Percentiles rank a stretch among this genome's conserved stretches.
phyloP scores from a whole-genome alignment of 305 asterid species.

The Fraxinus greggii region DNA sequence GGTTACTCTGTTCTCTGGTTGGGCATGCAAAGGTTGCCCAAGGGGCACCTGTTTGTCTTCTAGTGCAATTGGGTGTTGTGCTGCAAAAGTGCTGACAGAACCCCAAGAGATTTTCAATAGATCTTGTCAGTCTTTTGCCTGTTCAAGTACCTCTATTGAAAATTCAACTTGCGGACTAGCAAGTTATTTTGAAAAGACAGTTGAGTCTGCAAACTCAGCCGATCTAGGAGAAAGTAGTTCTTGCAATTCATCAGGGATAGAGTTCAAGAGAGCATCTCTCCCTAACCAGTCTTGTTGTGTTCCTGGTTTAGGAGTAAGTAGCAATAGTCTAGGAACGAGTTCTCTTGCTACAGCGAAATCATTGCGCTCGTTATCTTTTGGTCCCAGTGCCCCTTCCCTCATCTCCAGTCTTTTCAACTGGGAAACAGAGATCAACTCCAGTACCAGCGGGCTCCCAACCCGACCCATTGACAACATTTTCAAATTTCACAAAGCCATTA shows the following conservation, averaged over 20 bases:
- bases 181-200: slow-evolving; percentile 35
- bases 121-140: slow-evolving; percentile 52
- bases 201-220: slow-evolving; percentile 37
- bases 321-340: slow-evolving; percentile 58
- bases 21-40: slow-evolving; percentile 96
- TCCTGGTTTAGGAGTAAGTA: slow-evolving; percentile 87
- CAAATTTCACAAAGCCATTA: slow-evolving; percentile 92
- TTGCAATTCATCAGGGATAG: slow-evolving; percentile 36
- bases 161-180: slow-evolving; percentile 32
- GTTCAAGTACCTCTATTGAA: slow-evolving; percentile 38
- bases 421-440: slow-evolving; percentile 70
- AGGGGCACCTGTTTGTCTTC: slow-evolving; percentile 66
- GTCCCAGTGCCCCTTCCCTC: slow-evolving; percentile 84
- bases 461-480: slow-evolving; percentile 93
- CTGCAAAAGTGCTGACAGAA: slow-evolving; percentile 47
- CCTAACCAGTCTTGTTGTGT: slow-evolving; percentile 81
- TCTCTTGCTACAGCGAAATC: slow-evolving; percentile 74
- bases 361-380: slow-evolving; percentile 71
- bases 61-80: slow-evolving; percentile 57
- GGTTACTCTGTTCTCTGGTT: slow-evolving; percentile 91
- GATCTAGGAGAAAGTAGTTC: slow-evolving; percentile 37
- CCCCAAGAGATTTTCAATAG: slow-evolving; percentile 34
- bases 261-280: slow-evolving; percentile 43
- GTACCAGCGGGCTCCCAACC: slow-evolving; percentile 45
- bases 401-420: slow-evolving; percentile 90